Percentiles rank a stretch among this genome's conserved stretches.
phyloP scores from a whole-genome alignment of 495 filamentous ascomycete species.

The Penicillium psychrofluorescens region DNA sequence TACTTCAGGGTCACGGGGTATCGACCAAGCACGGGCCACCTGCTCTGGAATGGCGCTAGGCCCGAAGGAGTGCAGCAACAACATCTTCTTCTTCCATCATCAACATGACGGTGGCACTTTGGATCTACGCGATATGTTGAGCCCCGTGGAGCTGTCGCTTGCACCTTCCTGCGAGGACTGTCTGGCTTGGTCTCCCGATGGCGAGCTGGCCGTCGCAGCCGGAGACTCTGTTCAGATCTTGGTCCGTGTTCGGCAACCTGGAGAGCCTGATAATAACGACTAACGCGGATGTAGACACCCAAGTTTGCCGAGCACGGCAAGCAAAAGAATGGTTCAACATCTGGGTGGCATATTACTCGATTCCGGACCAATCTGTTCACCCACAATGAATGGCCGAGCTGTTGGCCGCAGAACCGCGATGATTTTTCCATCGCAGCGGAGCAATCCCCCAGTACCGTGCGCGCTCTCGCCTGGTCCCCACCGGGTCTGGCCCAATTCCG shows the following conservation, averaged over 20 bases:
- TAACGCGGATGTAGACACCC: constrained; percentile 15
- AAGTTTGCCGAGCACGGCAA: constrained; percentile 7
- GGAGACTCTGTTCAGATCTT: constrained; percentile 53
- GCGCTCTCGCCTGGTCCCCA: constrained; percentile 52
- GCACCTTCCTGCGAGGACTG: constrained; percentile 42
- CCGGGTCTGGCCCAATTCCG: constrained; percentile 51
- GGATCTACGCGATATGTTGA: constrained; percentile 18
- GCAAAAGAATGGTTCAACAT: constrained; percentile 3
- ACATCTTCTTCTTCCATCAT: not conserved
- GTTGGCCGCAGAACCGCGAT: constrained; percentile 35
- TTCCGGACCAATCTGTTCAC: constrained; percentile 48
- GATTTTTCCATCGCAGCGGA: constrained; percentile 58
- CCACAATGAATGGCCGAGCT: constrained; percentile 42
- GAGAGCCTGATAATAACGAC: not conserved
- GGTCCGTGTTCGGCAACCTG: constrained; percentile 16
- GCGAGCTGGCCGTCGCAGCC: constrained; percentile 52
- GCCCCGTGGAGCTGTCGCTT: constrained; percentile 24
- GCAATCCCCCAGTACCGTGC: constrained; percentile 47
- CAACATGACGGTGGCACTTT: not conserved
- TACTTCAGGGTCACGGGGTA: too few species aligned
- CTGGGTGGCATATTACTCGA: constrained; percentile 32
- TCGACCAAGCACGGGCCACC: not conserved
- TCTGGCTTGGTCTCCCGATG: constrained; percentile 56
- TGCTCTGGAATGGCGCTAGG: constrained; percentile 9
- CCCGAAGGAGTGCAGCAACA: constrained; percentile 5